Percentiles rank a stretch among this genome's conserved stretches.
phyloP scores from a whole-genome alignment of 306 rosid genomes.

The Inga leiocalycina region DNA sequence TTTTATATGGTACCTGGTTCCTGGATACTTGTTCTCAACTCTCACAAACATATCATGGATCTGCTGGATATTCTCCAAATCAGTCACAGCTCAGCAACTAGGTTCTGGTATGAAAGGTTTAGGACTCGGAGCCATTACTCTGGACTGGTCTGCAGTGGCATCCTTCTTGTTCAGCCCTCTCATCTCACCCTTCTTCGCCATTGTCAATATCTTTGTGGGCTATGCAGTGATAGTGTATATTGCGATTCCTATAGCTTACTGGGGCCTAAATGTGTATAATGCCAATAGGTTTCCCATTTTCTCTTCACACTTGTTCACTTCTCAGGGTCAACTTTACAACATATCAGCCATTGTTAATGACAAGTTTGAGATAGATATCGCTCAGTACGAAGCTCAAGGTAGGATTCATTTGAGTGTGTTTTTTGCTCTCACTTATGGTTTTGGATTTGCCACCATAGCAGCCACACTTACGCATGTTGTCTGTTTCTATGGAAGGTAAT shows the following conservation, averaged over 20 bases:
- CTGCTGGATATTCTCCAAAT: too few species aligned
- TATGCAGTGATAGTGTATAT: conserved; percentile 50
- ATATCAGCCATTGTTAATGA: conserved; percentile 65
- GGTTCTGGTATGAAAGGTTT: too few species aligned
- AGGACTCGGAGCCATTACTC: too few species aligned
- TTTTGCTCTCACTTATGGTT: conserved; percentile 72
- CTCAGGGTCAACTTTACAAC: conserved; percentile 54
- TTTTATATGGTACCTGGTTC: conserved; percentile 68
- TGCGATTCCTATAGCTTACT: conserved; percentile 61
- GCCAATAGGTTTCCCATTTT: conserved; percentile 74
- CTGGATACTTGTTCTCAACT: conserved; percentile 75
- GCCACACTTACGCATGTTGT: conserved; percentile 76
- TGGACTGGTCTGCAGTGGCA: conserved; percentile 59
- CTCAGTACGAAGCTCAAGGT: conserved; percentile 59
- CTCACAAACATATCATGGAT: conserved; percentile 45
- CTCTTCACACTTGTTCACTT: conserved; percentile 32
- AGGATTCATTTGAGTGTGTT: conserved; percentile 64
- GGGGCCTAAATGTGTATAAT: conserved; percentile 59
- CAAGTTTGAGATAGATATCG: conserved; percentile 57
- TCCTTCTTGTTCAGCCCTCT: conserved; percentile 86
- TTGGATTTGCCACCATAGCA: conserved; percentile 81
- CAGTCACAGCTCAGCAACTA: too few species aligned
- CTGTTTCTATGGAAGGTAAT: conserved; percentile 77
- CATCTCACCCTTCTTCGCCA: conserved; percentile 77
- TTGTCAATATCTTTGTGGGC: conserved; percentile 67